Base-by-base conservation (phyloP, 192 early-diverging fungal species). In the Gryganskiella cystojenkinii region DNA sequence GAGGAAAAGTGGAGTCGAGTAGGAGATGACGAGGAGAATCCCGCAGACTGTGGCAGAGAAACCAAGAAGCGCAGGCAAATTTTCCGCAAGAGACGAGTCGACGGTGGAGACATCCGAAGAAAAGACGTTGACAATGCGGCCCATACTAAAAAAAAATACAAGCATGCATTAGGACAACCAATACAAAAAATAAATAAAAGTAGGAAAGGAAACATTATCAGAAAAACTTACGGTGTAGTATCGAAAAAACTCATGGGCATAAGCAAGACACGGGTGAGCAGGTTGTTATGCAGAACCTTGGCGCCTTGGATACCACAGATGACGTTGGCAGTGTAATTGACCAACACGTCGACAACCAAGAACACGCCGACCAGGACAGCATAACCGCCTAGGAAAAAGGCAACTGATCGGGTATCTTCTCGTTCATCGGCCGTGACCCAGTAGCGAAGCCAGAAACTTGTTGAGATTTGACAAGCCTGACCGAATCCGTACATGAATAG, bases 71-170 rank as follows among this genome's bases (percentile, higher is more conserved):
- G 37, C 37, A 9, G 37, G 37, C 37, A 40, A 13, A 13, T 40
- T 40, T 13, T 40, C 37, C 5, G 37, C 7, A 13, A 40, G 5
- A 13, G 37, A 40, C 13, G 37, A 9, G 37, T 69, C 67, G 3
- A 60, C 40, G 7, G 24, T 19, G 20, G 88, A 86, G 63, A 96
- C 87, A 69, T 98, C 94, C 35, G 90, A 88, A 15, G 92, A 89
- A 70, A 94, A 95, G 24, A 95, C 80, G 83, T 95, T 98, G 59
- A 95, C 81, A 42, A 96, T 91, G 20, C 91, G 88, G 33, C 94
- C 93, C 19, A 92, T 73, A 8, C 37, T 40, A 40, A 40, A 40
- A 40, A 40, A 40, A 40, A 40, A 40, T 40, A 40, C 13, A 13
- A 13, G 13, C 13, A 40, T 40, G 37, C 5, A 13, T 40, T 5